phyloP scores from a whole-genome alignment of 2,329 filamentous ascomycete genomes.

The Ceratocystis colombiana region DNA sequence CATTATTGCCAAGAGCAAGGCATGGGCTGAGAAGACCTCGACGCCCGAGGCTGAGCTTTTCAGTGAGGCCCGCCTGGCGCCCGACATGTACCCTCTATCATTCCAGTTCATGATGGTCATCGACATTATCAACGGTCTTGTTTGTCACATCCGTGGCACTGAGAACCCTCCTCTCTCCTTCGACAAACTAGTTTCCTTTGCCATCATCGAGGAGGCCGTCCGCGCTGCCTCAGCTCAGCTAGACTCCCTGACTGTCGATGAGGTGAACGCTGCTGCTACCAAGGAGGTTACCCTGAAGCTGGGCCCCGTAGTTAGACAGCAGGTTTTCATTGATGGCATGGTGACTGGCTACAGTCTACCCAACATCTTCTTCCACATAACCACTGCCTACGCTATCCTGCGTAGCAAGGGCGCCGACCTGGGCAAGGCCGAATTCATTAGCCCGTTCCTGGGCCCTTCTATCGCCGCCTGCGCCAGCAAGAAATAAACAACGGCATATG shows the following conservation, averaged over 20 bases:
- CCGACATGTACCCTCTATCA: constrained; percentile 34
- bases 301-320: constrained; percentile 27
- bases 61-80: constrained; percentile 28
- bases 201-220: constrained; percentile 9
- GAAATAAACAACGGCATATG: neutral
- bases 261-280: constrained; percentile 31
- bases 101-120: constrained; percentile 30
- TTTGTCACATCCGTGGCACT: constrained; percentile 17
- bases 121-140: neutral
- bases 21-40: constrained; percentile 12
- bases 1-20: constrained; percentile 20
- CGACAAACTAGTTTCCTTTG: constrained; percentile 14
- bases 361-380: constrained; percentile 53
- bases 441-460: constrained; percentile 19
- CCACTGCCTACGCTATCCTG: constrained; percentile 47
- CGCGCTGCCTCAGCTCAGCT: constrained; percentile 14
- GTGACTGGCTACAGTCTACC: constrained; percentile 39
- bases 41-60: constrained; percentile 15
- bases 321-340: constrained; percentile 25
- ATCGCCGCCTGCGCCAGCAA: constrained; percentile 15
- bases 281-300: constrained; percentile 30
- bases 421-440: constrained; percentile 46
- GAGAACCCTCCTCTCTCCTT: neutral
- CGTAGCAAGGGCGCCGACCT: constrained; percentile 47
- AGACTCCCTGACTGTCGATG: constrained; percentile 18